Evolutionary conservation across 106 monocot species (phyloP).

Genomic region (Dendrobium catenatum): DNA sequence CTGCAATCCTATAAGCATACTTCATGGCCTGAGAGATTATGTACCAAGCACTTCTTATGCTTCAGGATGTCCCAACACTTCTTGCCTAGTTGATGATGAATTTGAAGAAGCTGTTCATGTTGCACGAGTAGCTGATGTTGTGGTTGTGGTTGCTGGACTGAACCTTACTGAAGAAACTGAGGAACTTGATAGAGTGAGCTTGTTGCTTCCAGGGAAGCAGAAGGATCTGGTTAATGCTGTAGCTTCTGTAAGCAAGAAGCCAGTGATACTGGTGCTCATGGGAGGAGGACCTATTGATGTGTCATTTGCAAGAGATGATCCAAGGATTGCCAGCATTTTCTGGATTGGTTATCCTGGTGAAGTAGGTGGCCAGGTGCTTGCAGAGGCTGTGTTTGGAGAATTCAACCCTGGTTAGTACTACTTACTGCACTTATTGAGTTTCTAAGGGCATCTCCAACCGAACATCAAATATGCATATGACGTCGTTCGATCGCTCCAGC

Average conservation of each 20-base stretch:
- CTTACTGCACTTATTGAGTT: background rate
- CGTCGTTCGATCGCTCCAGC: too few relatives aligned
- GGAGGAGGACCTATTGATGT: constrained; percentile 84
- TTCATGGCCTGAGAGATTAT: constrained; percentile 48
- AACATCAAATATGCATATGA: too few relatives aligned
- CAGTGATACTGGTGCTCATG: constrained; percentile 66
- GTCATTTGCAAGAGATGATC: constrained; percentile 62
- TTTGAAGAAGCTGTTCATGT: constrained; percentile 39
- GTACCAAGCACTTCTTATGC: constrained; percentile 24
- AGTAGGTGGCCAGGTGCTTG: constrained; percentile 65
- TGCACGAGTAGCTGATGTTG: constrained; percentile 59
- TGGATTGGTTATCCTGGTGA: constrained; percentile 97
- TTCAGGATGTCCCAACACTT: constrained; percentile 44
- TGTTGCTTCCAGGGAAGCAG: constrained; percentile 74
- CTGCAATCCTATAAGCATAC: constrained; percentile 39
- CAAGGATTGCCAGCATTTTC: constrained; percentile 48
- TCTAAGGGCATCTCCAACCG: background rate
- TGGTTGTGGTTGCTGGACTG: constrained; percentile 68
- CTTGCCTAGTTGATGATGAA: constrained; percentile 25
- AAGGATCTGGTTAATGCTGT: constrained; percentile 46
- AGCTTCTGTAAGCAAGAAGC: constrained; percentile 48
- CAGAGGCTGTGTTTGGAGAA: constrained; percentile 60
- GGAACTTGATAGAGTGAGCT: constrained; percentile 46
- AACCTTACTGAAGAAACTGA: constrained; percentile 64
- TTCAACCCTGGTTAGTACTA: constrained; percentile 71